Evolutionary conservation across 1,284 basidiomycete species (phyloP), one percentile per base, ranked within the genome.

Genomic region (Fistulinella staudtii): DNA sequence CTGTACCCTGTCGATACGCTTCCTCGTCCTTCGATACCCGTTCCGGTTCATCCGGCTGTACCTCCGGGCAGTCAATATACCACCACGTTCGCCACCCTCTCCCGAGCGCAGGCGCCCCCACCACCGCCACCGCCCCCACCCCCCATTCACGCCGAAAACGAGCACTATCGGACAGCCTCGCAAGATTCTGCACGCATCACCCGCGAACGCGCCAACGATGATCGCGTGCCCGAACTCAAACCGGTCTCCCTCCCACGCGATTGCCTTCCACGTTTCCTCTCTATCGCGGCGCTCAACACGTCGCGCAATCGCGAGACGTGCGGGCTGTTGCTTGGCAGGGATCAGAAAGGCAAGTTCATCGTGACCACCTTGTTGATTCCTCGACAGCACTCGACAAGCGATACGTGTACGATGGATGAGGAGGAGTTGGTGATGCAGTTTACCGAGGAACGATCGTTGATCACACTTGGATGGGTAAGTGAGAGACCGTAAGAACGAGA

Each of bases 381-480:
- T 11, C 83, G 79, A 62, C 91, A 94, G 60, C 80, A 81, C 49
- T 82, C 87, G 44, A 91, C 89, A 50, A 79, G 83, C 49, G 88
- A 94, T 68, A 90, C 87, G 27, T 94, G 92, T 67, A 82, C 82
- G 36, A 93, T 91, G 81, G 83, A 86, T 45, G 82, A 87, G 58
- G 92, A 94, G 56, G 90, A 93, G 60, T 67, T 88, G 33, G 85
- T 92, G n/a, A 66, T 91, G 61, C 75, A 79, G 55, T 90, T 92
- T 61, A 90, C 89, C 52, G 83, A 89, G 61, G 77, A 81, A 56
- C 67, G 85, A 46, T 77, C 76, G 49, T 63, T 94, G 56, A 83
- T 93, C 44, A 92, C 89, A 6, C 75, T 95, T 38, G 92, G 91
- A 47, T 94, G 91, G 92, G 88, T 90, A 53, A 55, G 83, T 75